phyloP scores from a whole-genome alignment of 106 monocot genomes.

The Apostasia ramifera region DNA sequence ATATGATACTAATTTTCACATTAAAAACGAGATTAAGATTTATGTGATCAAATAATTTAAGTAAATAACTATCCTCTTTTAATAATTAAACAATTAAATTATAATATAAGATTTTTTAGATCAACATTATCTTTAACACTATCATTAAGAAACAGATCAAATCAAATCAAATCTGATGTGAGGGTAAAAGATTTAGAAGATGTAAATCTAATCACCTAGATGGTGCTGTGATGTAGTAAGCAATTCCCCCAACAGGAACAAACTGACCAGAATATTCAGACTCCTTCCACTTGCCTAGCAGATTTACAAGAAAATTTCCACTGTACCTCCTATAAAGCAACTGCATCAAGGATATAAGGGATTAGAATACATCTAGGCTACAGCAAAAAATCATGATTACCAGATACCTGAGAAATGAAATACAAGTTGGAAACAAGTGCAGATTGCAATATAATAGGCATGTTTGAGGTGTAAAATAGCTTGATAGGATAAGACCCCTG shows the following conservation, averaged over 20 bases:
- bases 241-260: conserved; percentile 37
- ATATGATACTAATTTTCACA: no score
- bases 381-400: neutral
- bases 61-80: no score
- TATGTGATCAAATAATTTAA: no score
- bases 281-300: conserved; percentile 45
- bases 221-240: conserved; percentile 46
- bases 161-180: no score
- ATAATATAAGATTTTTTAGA: no score
- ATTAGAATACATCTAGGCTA: neutral
- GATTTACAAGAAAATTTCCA: conserved; percentile 42
- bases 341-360: conserved; percentile 17
- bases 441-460: conserved; percentile 43
- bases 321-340: conserved; percentile 34
- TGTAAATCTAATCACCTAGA: conserved; percentile 23
- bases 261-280: conserved; percentile 42
- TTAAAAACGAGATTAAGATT: no score
- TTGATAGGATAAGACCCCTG: conserved; percentile 47
- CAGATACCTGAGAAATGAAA: conserved; percentile 35
- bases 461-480: conserved; percentile 42
- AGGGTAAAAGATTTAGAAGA: neutral
- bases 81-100: no score
- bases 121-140: no score
- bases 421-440: conserved; percentile 47
- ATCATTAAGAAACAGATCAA: no score